phyloP scores from a whole-genome alignment of 352 stramenopile species.

The Phytophthora podocarpi region DNA sequence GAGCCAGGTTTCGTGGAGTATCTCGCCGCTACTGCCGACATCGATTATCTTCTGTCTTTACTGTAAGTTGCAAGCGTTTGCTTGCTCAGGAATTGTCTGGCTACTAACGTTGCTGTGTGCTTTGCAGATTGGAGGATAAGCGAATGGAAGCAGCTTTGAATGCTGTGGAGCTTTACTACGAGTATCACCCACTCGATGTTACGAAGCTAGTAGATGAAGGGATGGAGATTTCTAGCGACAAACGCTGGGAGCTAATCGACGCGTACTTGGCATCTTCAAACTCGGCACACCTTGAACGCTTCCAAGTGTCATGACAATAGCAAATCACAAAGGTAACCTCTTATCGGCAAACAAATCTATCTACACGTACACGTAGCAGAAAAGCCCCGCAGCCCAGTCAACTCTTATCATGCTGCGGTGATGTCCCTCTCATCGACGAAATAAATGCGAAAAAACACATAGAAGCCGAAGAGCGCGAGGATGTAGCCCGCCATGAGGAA shows the following conservation, averaged over 20 bases:
- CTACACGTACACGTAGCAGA: not conserved
- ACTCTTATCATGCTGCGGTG: constrained; percentile 26
- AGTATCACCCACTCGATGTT: constrained; percentile 32
- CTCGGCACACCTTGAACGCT: constrained; percentile 19
- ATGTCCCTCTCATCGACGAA: constrained; percentile 63
- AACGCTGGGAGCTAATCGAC: constrained; percentile 31
- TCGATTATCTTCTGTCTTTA: constrained; percentile 35
- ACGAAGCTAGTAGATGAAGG: not conserved
- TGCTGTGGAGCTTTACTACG: constrained; percentile 45
- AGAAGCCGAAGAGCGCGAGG: constrained; percentile 52
- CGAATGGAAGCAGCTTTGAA: constrained; percentile 40
- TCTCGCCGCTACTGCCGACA: constrained; percentile 42
- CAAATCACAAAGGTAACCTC: constrained; percentile 4
- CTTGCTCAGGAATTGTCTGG: not conserved
- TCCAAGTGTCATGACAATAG: constrained; percentile 19
- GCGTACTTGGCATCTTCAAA: constrained; percentile 24
- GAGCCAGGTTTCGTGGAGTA: constrained; percentile 56
- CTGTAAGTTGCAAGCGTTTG: constrained; percentile 25
- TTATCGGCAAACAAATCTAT: constrained; percentile 10
- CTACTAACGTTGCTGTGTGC: not conserved
- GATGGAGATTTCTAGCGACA: not conserved
- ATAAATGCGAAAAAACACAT: constrained; percentile 73
- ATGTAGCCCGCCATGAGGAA: constrained; percentile 62
- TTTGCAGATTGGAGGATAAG: constrained; percentile 44
- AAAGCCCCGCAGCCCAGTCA: not conserved